A percentile compares a stretch with the other conserved stretches of the same genome.
Conservation (phyloP, 1,139 yeast genomes). For the Sugiyamaella novakii region DNA sequence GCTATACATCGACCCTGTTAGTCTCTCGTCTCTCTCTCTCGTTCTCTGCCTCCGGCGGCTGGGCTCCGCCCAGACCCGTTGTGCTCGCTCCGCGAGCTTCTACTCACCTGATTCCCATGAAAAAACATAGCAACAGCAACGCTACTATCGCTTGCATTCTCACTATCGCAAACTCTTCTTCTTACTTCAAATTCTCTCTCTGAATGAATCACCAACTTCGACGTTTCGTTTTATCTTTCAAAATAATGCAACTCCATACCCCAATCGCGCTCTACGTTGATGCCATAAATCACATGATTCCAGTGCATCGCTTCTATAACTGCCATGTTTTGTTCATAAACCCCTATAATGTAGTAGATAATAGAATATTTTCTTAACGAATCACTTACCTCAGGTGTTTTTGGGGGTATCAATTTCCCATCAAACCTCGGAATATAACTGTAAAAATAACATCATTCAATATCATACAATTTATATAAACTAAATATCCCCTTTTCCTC, state of each 20-base stretch:
- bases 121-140: constrained; percentile 10
- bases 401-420: constrained; percentile 1
- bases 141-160: constrained; percentile 13
- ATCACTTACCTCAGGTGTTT: not conserved
- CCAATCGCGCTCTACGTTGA: too few species aligned
- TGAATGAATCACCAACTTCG: too few species aligned
- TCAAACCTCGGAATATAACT: not conserved
- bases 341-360: not conserved
- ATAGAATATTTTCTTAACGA: not conserved
- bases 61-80: constrained; percentile 12
- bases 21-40: too few species aligned
- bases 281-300: too few species aligned
- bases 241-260: too few species aligned
- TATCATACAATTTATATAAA: too few species aligned
- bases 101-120: constrained; percentile 15
- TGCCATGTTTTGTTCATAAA: not conserved
- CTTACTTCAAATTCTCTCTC: too few species aligned
- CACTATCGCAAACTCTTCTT: not conserved
- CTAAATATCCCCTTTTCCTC: too few species aligned
- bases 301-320: too few species aligned
- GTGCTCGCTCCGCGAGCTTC: constrained; percentile 4
- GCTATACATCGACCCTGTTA: constrained; percentile 21
- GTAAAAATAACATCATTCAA: not conserved
- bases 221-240: too few species aligned
- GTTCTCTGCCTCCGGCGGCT: constrained; percentile 11